Conservation (phyloP, 2,329 filamentous ascomycete genomes). For the Colletotrichum incanum region DNA sequence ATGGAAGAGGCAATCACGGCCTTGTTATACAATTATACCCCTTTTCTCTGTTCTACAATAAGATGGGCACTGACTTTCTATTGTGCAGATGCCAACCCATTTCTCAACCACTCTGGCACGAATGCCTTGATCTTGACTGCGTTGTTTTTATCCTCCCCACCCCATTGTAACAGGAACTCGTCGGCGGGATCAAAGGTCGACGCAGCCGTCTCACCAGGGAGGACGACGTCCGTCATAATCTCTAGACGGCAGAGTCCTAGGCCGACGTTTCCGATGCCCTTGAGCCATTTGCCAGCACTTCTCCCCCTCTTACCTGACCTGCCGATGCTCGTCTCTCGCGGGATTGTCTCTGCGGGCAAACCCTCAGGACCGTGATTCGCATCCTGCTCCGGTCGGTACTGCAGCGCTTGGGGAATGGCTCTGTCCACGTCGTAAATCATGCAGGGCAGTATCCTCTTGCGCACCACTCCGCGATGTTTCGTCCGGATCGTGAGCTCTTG, state of each 20-base stretch:
- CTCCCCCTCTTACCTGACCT: conserved; percentile 72
- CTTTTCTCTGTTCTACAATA: conserved; percentile 37
- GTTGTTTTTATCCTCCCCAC: conserved; percentile 51
- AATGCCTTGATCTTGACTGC: conserved; percentile 80
- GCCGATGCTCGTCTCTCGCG: conserved; percentile 65
- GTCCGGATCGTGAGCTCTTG: conserved; percentile 98
- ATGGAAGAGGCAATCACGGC: conserved; percentile 9
- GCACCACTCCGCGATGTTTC: conserved; percentile 92
- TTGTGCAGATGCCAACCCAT: conserved; percentile 51
- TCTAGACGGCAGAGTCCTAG: conserved; percentile 90
- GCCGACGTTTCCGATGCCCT: conserved; percentile 87
- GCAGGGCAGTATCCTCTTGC: conserved; percentile 90
- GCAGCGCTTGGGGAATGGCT: conserved; percentile 56
- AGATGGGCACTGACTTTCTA: conserved; percentile 30
- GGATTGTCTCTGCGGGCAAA: conserved; percentile 56
- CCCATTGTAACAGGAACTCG: conserved; percentile 44
- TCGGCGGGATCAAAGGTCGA: conserved; percentile 73
- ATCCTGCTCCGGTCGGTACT: conserved; percentile 60
- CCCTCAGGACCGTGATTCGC: conserved; percentile 46
- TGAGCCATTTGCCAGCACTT: conserved; percentile 85
- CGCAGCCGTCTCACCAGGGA: conserved; percentile 78
- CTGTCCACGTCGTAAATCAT: conserved; percentile 74
- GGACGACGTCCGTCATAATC: conserved; percentile 86
- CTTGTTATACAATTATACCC: conserved; percentile 39
- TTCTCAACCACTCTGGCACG: conserved; percentile 82